Percentiles rank a stretch among this genome's conserved stretches.
Conservation (phyloP, 768 basidiomycete species). For the Tephrocybe sp. region DNA sequence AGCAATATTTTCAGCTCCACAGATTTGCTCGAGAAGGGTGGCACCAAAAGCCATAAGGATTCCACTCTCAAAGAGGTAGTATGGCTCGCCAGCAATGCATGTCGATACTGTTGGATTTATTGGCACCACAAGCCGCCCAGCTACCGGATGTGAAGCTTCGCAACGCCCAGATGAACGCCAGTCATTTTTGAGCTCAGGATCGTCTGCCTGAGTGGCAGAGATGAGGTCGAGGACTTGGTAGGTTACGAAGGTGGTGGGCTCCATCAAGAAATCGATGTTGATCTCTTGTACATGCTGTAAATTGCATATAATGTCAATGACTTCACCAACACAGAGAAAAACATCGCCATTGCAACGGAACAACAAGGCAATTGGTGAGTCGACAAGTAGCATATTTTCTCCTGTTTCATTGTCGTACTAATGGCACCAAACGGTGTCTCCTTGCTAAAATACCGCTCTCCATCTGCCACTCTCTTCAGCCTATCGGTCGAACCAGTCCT, state of each 20-base stretch:
- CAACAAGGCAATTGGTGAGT: not conserved
- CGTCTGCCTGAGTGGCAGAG: not conserved
- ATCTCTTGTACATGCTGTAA: not conserved
- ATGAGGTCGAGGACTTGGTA: not conserved
- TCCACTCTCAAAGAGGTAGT: not conserved
- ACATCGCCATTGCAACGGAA: not conserved
- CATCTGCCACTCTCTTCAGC: constrained; percentile 1
- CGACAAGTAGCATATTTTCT: not conserved
- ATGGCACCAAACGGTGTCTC: not conserved
- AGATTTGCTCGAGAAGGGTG: not conserved
- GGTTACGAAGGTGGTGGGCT: not conserved
- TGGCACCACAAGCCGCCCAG: not conserved
- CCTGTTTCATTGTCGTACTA: not conserved
- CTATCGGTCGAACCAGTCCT: constrained; percentile 1
- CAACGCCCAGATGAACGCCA: not conserved
- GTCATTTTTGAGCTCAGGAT: not conserved
- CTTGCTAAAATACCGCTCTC: not conserved
- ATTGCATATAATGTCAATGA: not conserved
- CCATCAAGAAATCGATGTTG: not conserved
- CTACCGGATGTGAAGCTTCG: not conserved
- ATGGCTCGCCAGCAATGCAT: not conserved
- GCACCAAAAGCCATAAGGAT: not conserved
- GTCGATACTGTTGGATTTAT: not conserved
- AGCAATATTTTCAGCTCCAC: too few relatives aligned
- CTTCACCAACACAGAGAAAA: constrained; percentile 1